Evolutionary conservation across 352 stramenopile genomes (phyloP).

Genomic region (Thraustochytrium sp.): DNA sequence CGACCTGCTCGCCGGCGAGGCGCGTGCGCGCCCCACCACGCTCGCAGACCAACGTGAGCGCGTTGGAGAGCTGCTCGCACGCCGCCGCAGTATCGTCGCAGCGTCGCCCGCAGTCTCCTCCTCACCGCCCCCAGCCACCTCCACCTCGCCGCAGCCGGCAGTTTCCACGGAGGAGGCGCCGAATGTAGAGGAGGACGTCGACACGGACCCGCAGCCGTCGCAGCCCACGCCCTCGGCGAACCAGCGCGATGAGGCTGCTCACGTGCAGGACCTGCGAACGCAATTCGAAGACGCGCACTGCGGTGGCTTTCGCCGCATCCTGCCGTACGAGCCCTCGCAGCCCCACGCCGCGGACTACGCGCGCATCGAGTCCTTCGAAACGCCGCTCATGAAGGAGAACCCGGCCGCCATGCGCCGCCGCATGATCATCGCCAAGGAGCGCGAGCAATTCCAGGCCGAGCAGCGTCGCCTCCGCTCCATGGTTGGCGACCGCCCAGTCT

Average conservation of each 20-base stretch:
- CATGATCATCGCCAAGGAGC: slow-evolving; percentile 16
- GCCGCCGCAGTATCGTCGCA: background rate
- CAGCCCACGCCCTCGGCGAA: no score
- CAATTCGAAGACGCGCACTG: slow-evolving; percentile 17
- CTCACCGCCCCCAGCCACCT: background rate
- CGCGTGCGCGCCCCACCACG: background rate
- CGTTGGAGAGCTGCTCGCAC: background rate
- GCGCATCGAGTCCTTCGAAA: background rate
- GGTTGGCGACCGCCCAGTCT: slow-evolving; percentile 4
- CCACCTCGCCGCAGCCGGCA: background rate
- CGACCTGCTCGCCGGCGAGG: background rate
- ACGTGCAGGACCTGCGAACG: background rate
- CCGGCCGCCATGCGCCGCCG: background rate
- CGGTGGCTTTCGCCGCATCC: background rate
- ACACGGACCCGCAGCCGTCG: background rate
- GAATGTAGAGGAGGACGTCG: background rate
- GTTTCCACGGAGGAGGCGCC: no score
- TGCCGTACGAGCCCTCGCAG: background rate
- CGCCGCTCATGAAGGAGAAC: slow-evolving; percentile 15
- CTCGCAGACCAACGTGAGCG: background rate
- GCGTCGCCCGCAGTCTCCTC: background rate
- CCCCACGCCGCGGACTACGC: background rate
- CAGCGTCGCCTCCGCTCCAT: background rate
- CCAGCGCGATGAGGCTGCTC: background rate
- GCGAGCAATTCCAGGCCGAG: background rate